Evolutionary conservation across 1,284 basidiomycete species (phyloP).

Genomic region (Grifola frondosa): DNA sequence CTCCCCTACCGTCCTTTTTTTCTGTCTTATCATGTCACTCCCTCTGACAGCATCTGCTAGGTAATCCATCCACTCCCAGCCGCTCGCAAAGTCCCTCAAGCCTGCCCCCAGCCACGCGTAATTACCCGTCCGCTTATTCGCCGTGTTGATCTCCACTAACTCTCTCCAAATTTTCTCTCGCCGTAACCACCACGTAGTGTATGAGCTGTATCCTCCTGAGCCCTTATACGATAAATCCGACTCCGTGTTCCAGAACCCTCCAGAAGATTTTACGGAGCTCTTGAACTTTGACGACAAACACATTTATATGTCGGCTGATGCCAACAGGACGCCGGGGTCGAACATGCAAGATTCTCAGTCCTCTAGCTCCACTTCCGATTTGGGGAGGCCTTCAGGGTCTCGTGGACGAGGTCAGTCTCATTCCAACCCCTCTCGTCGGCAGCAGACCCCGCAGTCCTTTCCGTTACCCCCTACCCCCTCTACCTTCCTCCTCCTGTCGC

Average conservation of each 20-base stretch:
- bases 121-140: conserved; percentile 7
- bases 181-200: conserved; percentile 16
- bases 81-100: conserved; percentile 11
- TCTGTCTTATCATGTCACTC: conserved; percentile 15
- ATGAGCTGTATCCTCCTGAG: conserved; percentile 18
- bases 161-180: neutral
- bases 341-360: conserved; percentile 27
- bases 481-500: conserved; percentile 19
- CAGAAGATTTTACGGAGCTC: conserved; percentile 23
- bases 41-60: conserved; percentile 10
- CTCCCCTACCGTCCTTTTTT: conserved; percentile 14
- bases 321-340: conserved; percentile 10
- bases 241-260: conserved; percentile 29
- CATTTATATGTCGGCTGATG: conserved; percentile 25
- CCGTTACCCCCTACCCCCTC: conserved; percentile 15
- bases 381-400: conserved; percentile 19
- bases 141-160: conserved; percentile 7
- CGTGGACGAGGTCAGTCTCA: conserved; percentile 26
- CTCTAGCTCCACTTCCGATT: conserved; percentile 21
- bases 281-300: conserved; percentile 11
- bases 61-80: conserved; percentile 18
- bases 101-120: conserved; percentile 14
- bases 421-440: conserved; percentile 25
- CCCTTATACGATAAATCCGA: conserved; percentile 19
- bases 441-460: conserved; percentile 21